Evolutionary conservation across 768 basidiomycete species (phyloP).

Genomic region (Leccinum broughii): DNA sequence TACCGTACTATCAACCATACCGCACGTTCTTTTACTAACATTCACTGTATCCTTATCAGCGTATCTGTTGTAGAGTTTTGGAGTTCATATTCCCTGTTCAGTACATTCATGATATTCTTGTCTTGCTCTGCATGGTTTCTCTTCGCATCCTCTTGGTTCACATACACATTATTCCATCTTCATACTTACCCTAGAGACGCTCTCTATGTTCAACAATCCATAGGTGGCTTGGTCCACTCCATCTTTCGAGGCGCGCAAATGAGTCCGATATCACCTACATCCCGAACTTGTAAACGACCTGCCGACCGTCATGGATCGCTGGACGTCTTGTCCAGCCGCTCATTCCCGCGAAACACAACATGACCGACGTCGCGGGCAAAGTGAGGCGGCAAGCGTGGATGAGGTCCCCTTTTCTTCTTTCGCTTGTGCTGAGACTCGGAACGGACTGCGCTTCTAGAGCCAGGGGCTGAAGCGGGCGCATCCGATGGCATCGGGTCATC

Average conservation of each 20-base stretch:
- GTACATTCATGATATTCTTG: not conserved
- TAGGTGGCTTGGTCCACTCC: slow-evolving; percentile 2
- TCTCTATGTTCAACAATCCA: not conserved
- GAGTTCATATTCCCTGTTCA: not conserved
- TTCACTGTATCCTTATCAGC: slow-evolving; percentile 14
- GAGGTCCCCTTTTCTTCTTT: slow-evolving; percentile 22
- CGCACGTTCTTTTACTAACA: slow-evolving; percentile 22
- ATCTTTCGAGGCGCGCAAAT: not conserved
- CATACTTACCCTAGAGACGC: not conserved
- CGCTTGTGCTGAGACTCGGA: slow-evolving; percentile 3
- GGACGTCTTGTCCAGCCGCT: slow-evolving; percentile 33
- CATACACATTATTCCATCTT: not conserved
- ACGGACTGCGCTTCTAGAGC: not conserved
- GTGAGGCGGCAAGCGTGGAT: slow-evolving; percentile 52
- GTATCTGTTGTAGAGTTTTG: slow-evolving; percentile 22
- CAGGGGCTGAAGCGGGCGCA: not conserved
- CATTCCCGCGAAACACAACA: slow-evolving; percentile 65
- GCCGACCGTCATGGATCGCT: not conserved
- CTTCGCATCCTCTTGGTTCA: slow-evolving; percentile 4
- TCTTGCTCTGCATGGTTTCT: not conserved
- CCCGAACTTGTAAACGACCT: not conserved
- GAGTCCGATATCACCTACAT: not conserved
- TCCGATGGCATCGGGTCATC: not conserved
- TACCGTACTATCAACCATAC: slow-evolving; percentile 14
- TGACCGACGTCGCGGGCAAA: slow-evolving; percentile 67